A percentile compares a stretch with the other conserved stretches of the same genome.
phyloP scores from a whole-genome alignment of 2,329 filamentous ascomycete genomes.

The Monosporascus sp. region DNA sequence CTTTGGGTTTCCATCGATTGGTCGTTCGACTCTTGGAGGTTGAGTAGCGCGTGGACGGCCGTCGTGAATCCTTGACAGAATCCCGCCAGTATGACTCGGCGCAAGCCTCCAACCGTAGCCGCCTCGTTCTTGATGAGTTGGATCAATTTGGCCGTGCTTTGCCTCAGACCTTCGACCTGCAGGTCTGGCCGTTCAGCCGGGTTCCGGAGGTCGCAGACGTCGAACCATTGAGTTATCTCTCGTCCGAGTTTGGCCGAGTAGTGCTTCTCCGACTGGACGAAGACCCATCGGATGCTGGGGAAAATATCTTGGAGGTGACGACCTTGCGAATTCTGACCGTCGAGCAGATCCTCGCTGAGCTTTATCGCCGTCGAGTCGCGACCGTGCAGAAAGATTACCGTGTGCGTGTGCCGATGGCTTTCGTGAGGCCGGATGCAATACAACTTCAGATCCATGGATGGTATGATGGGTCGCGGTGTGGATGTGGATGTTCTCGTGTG shows the following conservation, averaged over 20 bases:
- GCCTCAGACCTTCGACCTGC: constrained; percentile 35
- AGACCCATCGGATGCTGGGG: constrained; percentile 45
- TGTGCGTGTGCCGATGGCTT: constrained; percentile 27
- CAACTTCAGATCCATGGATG: background rate
- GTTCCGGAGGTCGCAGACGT: constrained; percentile 38
- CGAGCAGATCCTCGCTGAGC: constrained; percentile 27
- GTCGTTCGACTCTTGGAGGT: constrained; percentile 7
- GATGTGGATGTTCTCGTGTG: background rate
- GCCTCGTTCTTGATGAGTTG: constrained; percentile 31
- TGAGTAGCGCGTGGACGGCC: constrained; percentile 18
- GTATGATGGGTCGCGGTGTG: background rate
- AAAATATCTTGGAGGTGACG: constrained; percentile 33
- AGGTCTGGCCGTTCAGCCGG: constrained; percentile 36
- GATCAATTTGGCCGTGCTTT: constrained; percentile 29
- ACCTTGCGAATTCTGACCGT: constrained; percentile 25
- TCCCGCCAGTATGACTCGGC: constrained; percentile 38
- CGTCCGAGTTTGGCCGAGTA: constrained; percentile 21
- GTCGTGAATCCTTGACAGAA: constrained; percentile 43
- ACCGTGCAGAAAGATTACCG: constrained; percentile 41
- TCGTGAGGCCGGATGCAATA: constrained; percentile 17
- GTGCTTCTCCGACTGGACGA: constrained; percentile 36
- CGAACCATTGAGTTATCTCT: constrained; percentile 43
- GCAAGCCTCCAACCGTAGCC: constrained; percentile 27
- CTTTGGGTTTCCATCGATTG: background rate
- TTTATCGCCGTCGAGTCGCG: constrained; percentile 32